Evolutionary conservation across 768 basidiomycete species (phyloP).

Genomic region (Suillus tomentosus): DNA sequence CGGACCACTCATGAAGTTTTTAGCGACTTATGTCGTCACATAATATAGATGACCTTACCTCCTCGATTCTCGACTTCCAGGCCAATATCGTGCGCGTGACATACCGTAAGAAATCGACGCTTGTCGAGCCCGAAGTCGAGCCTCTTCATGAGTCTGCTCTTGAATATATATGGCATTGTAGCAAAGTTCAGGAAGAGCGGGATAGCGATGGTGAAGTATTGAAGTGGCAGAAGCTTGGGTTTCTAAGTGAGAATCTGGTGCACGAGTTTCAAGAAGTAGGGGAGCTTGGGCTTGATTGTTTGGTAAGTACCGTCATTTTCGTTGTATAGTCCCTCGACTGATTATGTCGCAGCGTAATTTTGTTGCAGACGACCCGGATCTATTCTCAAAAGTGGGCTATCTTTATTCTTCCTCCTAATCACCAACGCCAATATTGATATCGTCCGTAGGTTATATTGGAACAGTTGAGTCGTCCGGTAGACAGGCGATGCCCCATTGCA

Average conservation of each 20-base stretch:
- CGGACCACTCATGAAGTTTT: conserved; percentile 16
- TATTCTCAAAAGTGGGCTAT: conserved; percentile 64
- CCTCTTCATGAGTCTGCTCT: conserved; percentile 57
- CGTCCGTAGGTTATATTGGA: conserved; percentile 68
- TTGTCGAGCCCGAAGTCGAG: conserved; percentile 70
- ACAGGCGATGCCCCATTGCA: conserved; percentile 80
- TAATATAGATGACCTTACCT: conserved; percentile 78
- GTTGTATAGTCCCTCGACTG: neutral
- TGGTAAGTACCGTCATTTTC: conserved; percentile 48
- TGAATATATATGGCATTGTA: conserved; percentile 67
- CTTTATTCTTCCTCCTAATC: neutral
- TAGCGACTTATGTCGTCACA: conserved; percentile 85
- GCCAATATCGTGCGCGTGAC: conserved; percentile 79
- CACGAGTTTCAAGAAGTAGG: conserved; percentile 81
- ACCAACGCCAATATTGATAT: conserved; percentile 14
- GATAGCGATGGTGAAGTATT: conserved; percentile 50
- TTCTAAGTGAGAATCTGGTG: conserved; percentile 70
- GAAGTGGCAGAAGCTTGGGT: conserved; percentile 82
- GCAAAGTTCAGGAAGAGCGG: conserved; percentile 54
- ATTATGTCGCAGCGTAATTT: conserved; percentile 55
- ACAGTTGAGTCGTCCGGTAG: conserved; percentile 71
- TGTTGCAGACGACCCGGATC: conserved; percentile 66
- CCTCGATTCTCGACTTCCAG: conserved; percentile 86
- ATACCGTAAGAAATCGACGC: conserved; percentile 78
- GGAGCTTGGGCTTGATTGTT: conserved; percentile 77